Conservation (phyloP, 1,284 basidiomycete species). For the Meira nashicola region DNA sequence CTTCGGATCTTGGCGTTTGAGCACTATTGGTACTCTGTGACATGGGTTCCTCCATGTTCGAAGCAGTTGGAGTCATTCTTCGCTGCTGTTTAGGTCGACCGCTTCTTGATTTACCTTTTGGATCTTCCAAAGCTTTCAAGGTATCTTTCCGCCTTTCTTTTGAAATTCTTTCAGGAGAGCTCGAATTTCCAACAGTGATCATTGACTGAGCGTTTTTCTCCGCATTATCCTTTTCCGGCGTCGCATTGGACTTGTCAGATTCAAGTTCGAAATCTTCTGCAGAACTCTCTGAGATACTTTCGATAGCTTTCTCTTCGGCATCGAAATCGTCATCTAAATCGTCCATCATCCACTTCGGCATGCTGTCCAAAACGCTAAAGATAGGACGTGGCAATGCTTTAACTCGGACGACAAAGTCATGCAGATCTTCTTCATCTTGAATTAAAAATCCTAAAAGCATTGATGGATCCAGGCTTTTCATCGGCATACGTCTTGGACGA, state of each 20-base stretch:
- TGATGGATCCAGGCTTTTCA: constrained; percentile 86
- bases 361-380: constrained; percentile 62
- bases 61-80: background rate
- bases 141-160: background rate
- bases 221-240: too few species aligned
- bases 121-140: background rate
- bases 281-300: constrained; percentile 39
- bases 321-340: constrained; percentile 75
- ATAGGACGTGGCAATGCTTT: constrained; percentile 44
- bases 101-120: background rate
- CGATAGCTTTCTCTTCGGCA: constrained; percentile 64
- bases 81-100: background rate
- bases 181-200: background rate
- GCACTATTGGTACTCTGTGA: background rate
- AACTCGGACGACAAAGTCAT: constrained; percentile 67
- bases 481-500: constrained; percentile 75
- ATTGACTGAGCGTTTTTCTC: background rate
- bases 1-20: background rate
- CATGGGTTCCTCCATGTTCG: too few species aligned
- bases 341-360: constrained; percentile 69
- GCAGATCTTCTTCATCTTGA: constrained; percentile 74
- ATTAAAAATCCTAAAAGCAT: constrained; percentile 93
- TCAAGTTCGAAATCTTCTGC: constrained; percentile 8
- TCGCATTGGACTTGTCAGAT: too few species aligned
- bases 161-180: background rate